Conservation (phyloP, 2,329 filamentous ascomycete genomes). For the Penicillium sp. region DNA sequence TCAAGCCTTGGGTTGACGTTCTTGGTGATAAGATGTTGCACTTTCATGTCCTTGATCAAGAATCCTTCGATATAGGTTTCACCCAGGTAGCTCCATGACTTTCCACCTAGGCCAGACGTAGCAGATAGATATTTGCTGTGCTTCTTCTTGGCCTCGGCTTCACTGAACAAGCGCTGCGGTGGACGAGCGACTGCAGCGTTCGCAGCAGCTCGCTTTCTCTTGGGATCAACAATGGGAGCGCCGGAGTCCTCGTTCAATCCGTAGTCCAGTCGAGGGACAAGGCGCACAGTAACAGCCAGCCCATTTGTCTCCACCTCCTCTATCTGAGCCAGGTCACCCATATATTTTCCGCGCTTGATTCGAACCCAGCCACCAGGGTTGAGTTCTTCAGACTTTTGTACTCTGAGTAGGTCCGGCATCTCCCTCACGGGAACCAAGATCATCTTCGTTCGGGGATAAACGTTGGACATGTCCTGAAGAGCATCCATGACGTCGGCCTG, state of each 20-base stretch:
- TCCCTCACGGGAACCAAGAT: slow-evolving; percentile 93
- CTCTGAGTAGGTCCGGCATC: slow-evolving; percentile 93
- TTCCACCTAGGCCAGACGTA: slow-evolving; percentile 60
- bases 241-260: slow-evolving; percentile 79
- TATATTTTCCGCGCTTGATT: slow-evolving; percentile 80
- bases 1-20: slow-evolving; percentile 93
- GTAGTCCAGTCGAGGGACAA: slow-evolving; percentile 92
- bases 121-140: slow-evolving; percentile 68
- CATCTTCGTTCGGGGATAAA: slow-evolving; percentile 86
- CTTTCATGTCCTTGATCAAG: slow-evolving; percentile 89
- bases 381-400: slow-evolving; percentile 82
- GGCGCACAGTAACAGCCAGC: slow-evolving; percentile 80
- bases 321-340: slow-evolving; percentile 88
- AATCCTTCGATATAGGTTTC: slow-evolving; percentile 94
- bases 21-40: slow-evolving; percentile 81
- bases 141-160: slow-evolving; percentile 87
- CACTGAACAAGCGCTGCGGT: slow-evolving; percentile 89
- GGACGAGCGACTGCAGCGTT: slow-evolving; percentile 69
- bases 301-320: slow-evolving; percentile 93
- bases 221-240: slow-evolving; percentile 62
- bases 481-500: slow-evolving; percentile 85
- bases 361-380: slow-evolving; percentile 92
- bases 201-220: slow-evolving; percentile 74
- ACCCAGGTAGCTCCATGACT: slow-evolving; percentile 81
- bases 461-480: slow-evolving; percentile 82